These are phyloP conservation scores for Arthrocladium fulminans DNA, from an alignment of 2,329 filamentous ascomycete genomes.

Conservation along the genomic window DNA sequence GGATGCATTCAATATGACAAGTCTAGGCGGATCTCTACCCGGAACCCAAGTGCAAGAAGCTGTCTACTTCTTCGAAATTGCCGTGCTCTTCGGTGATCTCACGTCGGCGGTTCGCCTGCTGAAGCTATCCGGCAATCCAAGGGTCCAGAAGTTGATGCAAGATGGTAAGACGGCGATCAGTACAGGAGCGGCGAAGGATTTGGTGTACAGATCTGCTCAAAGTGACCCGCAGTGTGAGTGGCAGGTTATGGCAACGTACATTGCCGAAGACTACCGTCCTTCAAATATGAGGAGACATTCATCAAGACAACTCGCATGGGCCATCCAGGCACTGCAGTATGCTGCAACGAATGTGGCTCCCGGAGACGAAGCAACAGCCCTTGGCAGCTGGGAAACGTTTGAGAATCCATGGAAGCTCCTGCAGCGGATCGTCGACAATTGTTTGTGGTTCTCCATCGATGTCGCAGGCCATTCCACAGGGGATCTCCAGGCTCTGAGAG, in stretches of 20 bases:
- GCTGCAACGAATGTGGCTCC: not conserved
- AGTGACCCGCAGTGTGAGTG: not conserved
- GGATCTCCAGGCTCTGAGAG: slow-evolving; percentile 7
- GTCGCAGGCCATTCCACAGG: not conserved
- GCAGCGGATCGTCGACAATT: not conserved
- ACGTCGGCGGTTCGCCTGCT: not conserved
- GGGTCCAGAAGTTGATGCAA: not conserved
- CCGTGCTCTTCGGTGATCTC: not conserved
- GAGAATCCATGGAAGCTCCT: not conserved
- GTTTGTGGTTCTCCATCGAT: not conserved
- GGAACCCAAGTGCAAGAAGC: not conserved
- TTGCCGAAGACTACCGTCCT: not conserved
- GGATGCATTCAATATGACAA: not conserved
- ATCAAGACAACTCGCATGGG: not conserved
- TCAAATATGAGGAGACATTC: not conserved
- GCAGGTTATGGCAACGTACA: not conserved
- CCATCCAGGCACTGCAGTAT: not conserved
- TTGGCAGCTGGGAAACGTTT: no score
- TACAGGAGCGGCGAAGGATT: not conserved
- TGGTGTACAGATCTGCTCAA: not conserved
- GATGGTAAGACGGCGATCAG: no score
- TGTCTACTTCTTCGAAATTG: not conserved
- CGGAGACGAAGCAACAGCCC: not conserved
- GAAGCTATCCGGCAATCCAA: not conserved
- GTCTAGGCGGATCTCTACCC: not conserved